Percentiles rank a stretch among this genome's conserved stretches.
Evolutionary conservation across 306 rosid genomes (phyloP).

Genomic region (Erythrophleum fordii): DNA sequence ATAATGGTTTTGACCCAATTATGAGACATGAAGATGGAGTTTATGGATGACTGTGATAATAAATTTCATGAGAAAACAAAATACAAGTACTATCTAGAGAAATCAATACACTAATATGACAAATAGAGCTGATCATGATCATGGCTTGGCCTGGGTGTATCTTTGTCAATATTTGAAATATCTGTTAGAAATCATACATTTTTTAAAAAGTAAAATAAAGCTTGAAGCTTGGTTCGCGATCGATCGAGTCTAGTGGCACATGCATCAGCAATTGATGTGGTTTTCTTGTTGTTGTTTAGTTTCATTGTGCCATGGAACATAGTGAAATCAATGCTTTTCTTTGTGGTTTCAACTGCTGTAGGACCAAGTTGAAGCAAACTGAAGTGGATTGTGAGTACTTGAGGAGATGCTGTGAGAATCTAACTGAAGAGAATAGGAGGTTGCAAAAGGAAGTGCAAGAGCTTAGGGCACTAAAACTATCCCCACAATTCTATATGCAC

Average conservation of each 20-base stretch:
- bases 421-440: constrained; percentile 83
- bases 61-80: background rate
- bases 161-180: background rate
- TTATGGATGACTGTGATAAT: constrained; percentile 21
- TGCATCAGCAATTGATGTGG: too few species aligned
- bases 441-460: constrained; percentile 91
- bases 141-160: background rate
- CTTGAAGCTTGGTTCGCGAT: background rate
- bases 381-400: constrained; percentile 93
- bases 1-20: constrained; percentile 18
- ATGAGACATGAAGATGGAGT: constrained; percentile 14
- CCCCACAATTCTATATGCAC: constrained; percentile 89
- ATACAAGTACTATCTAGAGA: background rate
- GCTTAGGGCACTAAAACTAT: constrained; percentile 85
- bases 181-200: background rate
- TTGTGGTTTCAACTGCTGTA: constrained; percentile 38
- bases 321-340: background rate
- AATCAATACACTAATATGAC: background rate
- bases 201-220: background rate
- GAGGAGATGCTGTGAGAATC: constrained; percentile 82
- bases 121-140: background rate
- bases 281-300: constrained; percentile 2
- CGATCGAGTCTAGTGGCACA: background rate
- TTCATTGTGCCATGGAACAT: background rate
- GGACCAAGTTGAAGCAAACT: constrained; percentile 98